Percentiles rank a stretch among this genome's conserved stretches.
These are phyloP conservation scores for Tuber borchii DNA, from an alignment of 495 filamentous ascomycete species.

Conservation along the genomic window DNA sequence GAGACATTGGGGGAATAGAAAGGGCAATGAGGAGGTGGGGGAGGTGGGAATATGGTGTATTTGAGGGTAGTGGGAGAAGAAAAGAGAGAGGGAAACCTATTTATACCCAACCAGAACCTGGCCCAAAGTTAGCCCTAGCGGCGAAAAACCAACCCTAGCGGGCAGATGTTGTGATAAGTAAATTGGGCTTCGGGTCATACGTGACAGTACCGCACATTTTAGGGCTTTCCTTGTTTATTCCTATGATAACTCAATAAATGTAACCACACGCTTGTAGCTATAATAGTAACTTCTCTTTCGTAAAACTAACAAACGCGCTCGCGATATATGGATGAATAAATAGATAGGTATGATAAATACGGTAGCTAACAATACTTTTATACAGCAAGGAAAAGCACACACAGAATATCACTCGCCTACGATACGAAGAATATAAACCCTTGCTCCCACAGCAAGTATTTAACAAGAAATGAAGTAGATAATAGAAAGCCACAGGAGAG, in stretches of 20 bases:
- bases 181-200: neutral
- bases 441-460: neutral
- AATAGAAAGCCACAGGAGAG: neutral
- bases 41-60: no score
- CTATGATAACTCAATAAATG: neutral
- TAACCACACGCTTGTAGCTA: neutral
- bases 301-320: neutral
- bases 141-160: no score
- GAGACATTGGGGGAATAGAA: no score
- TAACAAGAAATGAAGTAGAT: neutral
- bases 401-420: neutral
- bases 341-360: neutral
- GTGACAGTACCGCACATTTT: neutral
- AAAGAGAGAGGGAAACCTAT: no score
- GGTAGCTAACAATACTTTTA: neutral
- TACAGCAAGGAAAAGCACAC: neutral
- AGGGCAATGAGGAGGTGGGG: no score
- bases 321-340: neutral
- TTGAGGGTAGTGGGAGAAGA: no score
- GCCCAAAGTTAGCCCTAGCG: no score
- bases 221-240: neutral
- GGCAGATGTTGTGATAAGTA: neutral
- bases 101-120: no score
- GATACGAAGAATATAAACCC: neutral
- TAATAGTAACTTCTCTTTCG: neutral